These are phyloP conservation scores for Trichoderma cornu-damae DNA, from an alignment of 2,329 filamentous ascomycete genomes.

Conservation along the genomic window DNA sequence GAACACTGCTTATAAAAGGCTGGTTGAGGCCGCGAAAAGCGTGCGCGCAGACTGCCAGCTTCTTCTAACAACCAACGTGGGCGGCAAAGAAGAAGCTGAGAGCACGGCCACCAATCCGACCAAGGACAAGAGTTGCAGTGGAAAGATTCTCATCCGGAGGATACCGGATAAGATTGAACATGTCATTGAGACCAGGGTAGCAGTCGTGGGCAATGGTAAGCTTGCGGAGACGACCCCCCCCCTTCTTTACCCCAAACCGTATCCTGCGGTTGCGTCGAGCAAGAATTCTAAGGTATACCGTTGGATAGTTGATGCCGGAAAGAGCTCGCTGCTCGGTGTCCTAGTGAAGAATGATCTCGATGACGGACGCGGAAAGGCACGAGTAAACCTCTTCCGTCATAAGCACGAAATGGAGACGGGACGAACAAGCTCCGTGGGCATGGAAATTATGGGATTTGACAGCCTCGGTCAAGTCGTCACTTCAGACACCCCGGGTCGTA, in stretches of 20 bases:
- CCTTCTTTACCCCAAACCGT: background rate
- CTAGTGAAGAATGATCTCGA: slow-evolving; percentile 93
- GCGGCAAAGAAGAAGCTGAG: slow-evolving; percentile 67
- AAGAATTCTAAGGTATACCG: background rate
- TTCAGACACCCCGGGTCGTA: slow-evolving; percentile 76
- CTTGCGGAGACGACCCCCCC: no score
- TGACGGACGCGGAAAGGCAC: slow-evolving; percentile 86
- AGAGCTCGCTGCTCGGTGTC: slow-evolving; percentile 92
- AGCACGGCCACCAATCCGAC: slow-evolving; percentile 46
- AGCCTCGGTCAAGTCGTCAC: slow-evolving; percentile 75
- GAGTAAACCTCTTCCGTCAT: slow-evolving; percentile 93
- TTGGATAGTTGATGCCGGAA: slow-evolving; percentile 76
- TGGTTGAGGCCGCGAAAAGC: slow-evolving; percentile 60
- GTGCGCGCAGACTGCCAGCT: slow-evolving; percentile 71
- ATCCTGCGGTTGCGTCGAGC: background rate
- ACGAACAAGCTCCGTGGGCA: slow-evolving; percentile 90
- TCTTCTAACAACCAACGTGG: slow-evolving; percentile 86
- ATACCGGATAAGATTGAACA: slow-evolving; percentile 70
- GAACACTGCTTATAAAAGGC: slow-evolving; percentile 61
- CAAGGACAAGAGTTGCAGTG: slow-evolving; percentile 69
- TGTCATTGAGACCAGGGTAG: slow-evolving; percentile 92
- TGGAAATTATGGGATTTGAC: slow-evolving; percentile 99
- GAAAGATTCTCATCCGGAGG: slow-evolving; percentile 81
- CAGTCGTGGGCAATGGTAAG: slow-evolving; percentile 87
- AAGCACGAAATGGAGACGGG: slow-evolving; percentile 98